phyloP scores from a whole-genome alignment of 129 eudicot species.

The Tanacetum coccineum region DNA sequence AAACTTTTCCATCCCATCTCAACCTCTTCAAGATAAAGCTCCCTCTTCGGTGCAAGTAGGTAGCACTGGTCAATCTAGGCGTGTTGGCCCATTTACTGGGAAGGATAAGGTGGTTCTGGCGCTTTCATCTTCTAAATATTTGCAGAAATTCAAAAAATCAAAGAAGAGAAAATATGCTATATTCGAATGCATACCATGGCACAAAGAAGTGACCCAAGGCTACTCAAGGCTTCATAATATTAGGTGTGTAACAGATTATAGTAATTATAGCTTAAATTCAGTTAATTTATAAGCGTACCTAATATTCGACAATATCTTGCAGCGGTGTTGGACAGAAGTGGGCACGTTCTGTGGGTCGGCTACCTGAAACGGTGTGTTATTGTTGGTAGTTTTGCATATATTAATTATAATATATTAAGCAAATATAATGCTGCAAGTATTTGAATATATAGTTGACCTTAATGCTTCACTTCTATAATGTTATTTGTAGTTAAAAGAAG shows the following conservation, averaged over 20 bases:
- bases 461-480: conserved; percentile 2
- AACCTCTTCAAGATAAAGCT: conserved; percentile 12
- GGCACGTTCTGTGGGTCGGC: conserved; percentile 46
- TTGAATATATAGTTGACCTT: conserved; percentile 3
- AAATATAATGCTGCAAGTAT: background rate
- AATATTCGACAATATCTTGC: conserved; percentile 9
- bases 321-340: conserved; percentile 48
- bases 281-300: background rate
- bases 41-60: conserved; percentile 24
- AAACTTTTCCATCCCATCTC: background rate
- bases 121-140: conserved; percentile 20
- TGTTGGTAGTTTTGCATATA: background rate
- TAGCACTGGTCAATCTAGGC: conserved; percentile 25
- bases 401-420: background rate
- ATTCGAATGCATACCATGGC: conserved; percentile 44
- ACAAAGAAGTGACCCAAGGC: conserved; percentile 47
- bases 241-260: conserved; percentile 36
- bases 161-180: conserved; percentile 55
- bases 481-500: conserved; percentile 33
- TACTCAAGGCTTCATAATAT: conserved; percentile 29
- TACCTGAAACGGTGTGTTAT: conserved; percentile 45
- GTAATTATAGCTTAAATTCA: background rate
- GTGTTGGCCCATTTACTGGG: conserved; percentile 6
- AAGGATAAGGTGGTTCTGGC: conserved; percentile 2
- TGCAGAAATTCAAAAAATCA: conserved; percentile 32